Conservation (phyloP, 352 stramenopile genomes). For the Globisporangium carolinianum region DNA sequence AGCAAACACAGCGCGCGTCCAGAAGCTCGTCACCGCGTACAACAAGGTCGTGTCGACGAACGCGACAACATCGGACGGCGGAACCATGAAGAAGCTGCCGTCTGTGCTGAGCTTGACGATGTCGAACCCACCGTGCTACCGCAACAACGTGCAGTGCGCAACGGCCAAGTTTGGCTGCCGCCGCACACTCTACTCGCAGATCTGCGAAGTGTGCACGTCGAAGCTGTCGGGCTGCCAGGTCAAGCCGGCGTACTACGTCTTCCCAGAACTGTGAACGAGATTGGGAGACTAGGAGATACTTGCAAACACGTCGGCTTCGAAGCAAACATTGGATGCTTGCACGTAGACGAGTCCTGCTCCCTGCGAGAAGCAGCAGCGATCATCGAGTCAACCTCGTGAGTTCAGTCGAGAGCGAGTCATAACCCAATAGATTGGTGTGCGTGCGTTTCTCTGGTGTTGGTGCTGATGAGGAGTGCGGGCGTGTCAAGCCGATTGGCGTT, state of each 20-base stretch:
- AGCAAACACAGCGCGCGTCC: slow-evolving; percentile 30
- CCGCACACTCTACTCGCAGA: slow-evolving; percentile 44
- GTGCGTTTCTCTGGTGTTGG: no score
- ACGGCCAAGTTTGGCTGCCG: slow-evolving; percentile 40
- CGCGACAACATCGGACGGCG: slow-evolving; percentile 24
- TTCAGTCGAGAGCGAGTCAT: no score
- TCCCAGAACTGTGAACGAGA: slow-evolving; percentile 4
- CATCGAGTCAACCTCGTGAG: no score
- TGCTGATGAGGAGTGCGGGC: no score
- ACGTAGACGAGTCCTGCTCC: no score
- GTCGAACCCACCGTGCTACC: slow-evolving; percentile 39
- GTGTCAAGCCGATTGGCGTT: no score
- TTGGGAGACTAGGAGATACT: no score
- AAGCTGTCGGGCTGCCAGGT: slow-evolving; percentile 24
- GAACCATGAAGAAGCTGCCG: slow-evolving; percentile 40
- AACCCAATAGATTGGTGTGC: no score
- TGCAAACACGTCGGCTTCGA: no score
- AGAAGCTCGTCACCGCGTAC: slow-evolving; percentile 45
- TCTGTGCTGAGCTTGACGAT: slow-evolving; percentile 20
- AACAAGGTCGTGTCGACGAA: slow-evolving; percentile 21
- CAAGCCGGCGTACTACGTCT: slow-evolving; percentile 12
- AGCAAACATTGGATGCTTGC: no score
- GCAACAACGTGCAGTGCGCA: slow-evolving; percentile 46
- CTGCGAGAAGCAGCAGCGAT: no score
- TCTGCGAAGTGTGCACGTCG: slow-evolving; percentile 45